phyloP scores from a whole-genome alignment of 306 rosid genomes.

The Morella rubra region DNA sequence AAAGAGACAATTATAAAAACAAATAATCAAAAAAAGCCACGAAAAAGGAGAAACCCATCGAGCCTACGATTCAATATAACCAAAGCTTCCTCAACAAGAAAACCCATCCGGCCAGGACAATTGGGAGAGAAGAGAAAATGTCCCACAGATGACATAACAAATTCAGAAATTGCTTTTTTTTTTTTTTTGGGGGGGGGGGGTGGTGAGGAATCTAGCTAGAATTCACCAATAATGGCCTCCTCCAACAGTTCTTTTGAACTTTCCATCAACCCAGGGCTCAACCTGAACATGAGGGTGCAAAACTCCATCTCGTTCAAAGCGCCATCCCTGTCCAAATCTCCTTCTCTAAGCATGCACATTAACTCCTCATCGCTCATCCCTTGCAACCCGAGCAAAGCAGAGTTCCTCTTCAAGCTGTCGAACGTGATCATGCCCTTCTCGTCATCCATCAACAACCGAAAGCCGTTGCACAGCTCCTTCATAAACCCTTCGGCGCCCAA shows the following conservation, averaged over 20 bases:
- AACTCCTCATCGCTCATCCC: slow-evolving; percentile 72
- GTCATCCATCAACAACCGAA: slow-evolving; percentile 58
- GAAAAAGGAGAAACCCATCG: neutral
- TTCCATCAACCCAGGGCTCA: slow-evolving; percentile 81
- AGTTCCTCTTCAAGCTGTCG: slow-evolving; percentile 78
- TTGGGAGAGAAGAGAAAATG: neutral
- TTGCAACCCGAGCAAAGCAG: slow-evolving; percentile 67
- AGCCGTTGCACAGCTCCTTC: slow-evolving; percentile 74
- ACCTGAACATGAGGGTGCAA: slow-evolving; percentile 76
- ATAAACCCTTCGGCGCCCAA: slow-evolving; percentile 71
- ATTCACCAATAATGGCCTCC: slow-evolving; percentile 41
- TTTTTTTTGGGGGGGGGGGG: neutral
- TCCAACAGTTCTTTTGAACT: slow-evolving; percentile 50
- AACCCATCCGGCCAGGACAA: neutral
- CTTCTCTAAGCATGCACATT: slow-evolving; percentile 70
- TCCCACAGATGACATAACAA: neutral
- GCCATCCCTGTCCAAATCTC: slow-evolving; percentile 81
- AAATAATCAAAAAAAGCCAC: no score
- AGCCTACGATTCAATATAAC: neutral
- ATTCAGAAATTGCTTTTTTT: neutral
- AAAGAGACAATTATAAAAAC: no score
- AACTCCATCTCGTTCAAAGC: slow-evolving; percentile 79
- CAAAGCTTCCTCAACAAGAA: slow-evolving; percentile 4
- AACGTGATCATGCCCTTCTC: slow-evolving; percentile 65
- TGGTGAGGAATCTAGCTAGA: neutral